These are phyloP conservation scores for Tetracentron sinense DNA, from an alignment of 164 flowering plant genomes.

Conservation along the genomic window DNA sequence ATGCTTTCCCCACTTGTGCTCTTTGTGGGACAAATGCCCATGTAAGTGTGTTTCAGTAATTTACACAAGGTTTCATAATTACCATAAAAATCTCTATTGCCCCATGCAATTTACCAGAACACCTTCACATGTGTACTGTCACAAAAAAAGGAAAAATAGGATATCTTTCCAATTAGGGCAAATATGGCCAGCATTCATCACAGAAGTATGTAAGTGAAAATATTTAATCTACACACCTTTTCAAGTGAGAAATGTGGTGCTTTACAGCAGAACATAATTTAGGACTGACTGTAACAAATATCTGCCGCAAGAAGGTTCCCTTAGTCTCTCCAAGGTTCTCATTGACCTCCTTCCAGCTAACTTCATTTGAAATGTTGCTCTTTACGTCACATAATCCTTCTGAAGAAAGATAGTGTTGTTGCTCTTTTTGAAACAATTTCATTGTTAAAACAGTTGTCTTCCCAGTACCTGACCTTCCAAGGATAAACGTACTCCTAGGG, in stretches of 20 bases:
- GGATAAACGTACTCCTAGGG: constrained; percentile 49
- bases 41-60: neutral
- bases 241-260: constrained; percentile 49
- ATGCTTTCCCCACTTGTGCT: too few species aligned
- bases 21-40: neutral
- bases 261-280: constrained; percentile 65
- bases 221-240: constrained; percentile 40
- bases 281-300: constrained; percentile 81
- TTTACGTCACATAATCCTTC: constrained; percentile 27
- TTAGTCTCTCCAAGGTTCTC: constrained; percentile 14
- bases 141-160: neutral
- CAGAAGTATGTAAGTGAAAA: neutral
- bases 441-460: constrained; percentile 74
- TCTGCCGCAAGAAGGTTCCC: constrained; percentile 44
- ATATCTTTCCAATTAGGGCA: neutral
- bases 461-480: constrained; percentile 89
- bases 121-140: too few species aligned
- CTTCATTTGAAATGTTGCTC: neutral
- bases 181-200: neutral
- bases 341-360: constrained; percentile 1
- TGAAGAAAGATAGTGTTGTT: too few species aligned
- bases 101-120: neutral
- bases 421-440: constrained; percentile 56
- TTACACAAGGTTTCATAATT: too few species aligned
- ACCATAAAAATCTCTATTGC: neutral